Percentiles rank a stretch among this genome's conserved stretches.
Evolutionary conservation across 2,329 filamentous ascomycete genomes (phyloP).

Genomic region (Xylaria sp.): DNA sequence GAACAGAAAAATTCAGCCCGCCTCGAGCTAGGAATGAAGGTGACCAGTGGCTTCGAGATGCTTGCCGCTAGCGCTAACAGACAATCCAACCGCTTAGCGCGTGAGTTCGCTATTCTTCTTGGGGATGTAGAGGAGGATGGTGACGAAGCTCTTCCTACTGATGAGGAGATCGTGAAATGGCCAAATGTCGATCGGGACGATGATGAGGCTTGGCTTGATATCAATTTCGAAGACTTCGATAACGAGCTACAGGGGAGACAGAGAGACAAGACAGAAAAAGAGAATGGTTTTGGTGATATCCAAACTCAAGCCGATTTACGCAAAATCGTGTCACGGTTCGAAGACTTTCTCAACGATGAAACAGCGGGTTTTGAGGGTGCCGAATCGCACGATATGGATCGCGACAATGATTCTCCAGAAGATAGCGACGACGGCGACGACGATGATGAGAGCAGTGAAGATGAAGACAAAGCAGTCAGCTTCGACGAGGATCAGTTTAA

Average conservation of each 20-base stretch:
- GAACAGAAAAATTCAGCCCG: conserved; percentile 50
- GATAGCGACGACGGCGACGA: conserved; percentile 55
- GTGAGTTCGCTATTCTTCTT: conserved; percentile 80
- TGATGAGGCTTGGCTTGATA: conserved; percentile 90
- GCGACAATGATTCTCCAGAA: conserved; percentile 65
- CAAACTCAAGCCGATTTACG: conserved; percentile 79
- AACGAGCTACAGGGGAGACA: conserved; percentile 72
- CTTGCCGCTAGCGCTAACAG: conserved; percentile 74
- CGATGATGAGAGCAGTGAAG: conserved; percentile 67
- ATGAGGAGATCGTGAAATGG: conserved; percentile 80
- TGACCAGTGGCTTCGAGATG: conserved; percentile 92
- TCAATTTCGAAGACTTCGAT: conserved; percentile 90
- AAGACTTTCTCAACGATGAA: conserved; percentile 89
- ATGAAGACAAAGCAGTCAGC: conserved; percentile 78
- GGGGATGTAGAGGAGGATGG: conserved; percentile 80
- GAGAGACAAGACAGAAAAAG: conserved; percentile 33
- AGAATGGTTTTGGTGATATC: conserved; percentile 69
- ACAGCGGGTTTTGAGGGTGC: conserved; percentile 82
- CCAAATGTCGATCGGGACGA: conserved; percentile 71
- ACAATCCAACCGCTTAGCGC: conserved; percentile 72
- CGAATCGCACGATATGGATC: conserved; percentile 76
- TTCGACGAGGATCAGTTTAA: conserved; percentile 89
- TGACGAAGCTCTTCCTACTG: conserved; percentile 70
- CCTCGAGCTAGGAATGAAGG: conserved; percentile 85
- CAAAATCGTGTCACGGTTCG: conserved; percentile 94